Evolutionary conservation across 1,284 basidiomycete species (phyloP).

Genomic region (Bondarzewia mesenterica): DNA sequence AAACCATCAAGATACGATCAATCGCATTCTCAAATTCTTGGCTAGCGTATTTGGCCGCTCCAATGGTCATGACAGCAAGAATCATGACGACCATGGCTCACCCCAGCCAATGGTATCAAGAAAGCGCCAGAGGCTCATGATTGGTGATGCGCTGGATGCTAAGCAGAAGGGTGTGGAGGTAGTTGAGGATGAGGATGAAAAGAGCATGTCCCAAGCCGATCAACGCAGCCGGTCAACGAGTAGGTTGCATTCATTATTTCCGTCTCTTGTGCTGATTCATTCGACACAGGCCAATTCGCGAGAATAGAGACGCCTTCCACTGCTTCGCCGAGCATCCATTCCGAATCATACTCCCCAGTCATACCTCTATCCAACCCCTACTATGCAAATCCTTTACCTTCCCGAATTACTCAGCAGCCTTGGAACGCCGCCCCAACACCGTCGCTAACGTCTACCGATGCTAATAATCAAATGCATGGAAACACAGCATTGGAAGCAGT

Average conservation of each 20-base stretch:
- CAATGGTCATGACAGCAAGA: slow-evolving; percentile 32
- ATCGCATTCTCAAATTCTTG: slow-evolving; percentile 90
- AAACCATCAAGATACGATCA: slow-evolving; percentile 96
- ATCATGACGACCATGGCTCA: slow-evolving; percentile 29
- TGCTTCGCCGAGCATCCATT: slow-evolving; percentile 5
- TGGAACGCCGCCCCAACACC: not conserved
- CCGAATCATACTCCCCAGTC: slow-evolving; percentile 1
- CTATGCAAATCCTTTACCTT: not conserved
- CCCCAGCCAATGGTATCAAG: slow-evolving; percentile 41
- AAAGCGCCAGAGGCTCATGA: slow-evolving; percentile 53
- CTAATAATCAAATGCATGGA: not conserved
- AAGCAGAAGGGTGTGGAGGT: slow-evolving; percentile 30
- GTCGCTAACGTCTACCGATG: not conserved
- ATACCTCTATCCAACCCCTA: not conserved
- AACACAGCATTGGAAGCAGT: not conserved
- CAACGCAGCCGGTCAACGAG: slow-evolving; percentile 9
- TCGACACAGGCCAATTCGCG: slow-evolving; percentile 6
- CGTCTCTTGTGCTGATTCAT: not conserved
- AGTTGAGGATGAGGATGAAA: slow-evolving; percentile 30
- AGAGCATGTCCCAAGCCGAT: slow-evolving; percentile 13
- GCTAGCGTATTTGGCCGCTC: slow-evolving; percentile 83
- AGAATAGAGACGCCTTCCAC: slow-evolving; percentile 9
- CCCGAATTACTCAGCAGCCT: not conserved
- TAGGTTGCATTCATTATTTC: slow-evolving; percentile 10
- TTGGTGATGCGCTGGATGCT: slow-evolving; percentile 41